Percentiles rank a stretch among this genome's conserved stretches.
These are phyloP conservation scores for Salix dunnii DNA, from an alignment of 345 rosid species.

Conservation along the genomic window DNA sequence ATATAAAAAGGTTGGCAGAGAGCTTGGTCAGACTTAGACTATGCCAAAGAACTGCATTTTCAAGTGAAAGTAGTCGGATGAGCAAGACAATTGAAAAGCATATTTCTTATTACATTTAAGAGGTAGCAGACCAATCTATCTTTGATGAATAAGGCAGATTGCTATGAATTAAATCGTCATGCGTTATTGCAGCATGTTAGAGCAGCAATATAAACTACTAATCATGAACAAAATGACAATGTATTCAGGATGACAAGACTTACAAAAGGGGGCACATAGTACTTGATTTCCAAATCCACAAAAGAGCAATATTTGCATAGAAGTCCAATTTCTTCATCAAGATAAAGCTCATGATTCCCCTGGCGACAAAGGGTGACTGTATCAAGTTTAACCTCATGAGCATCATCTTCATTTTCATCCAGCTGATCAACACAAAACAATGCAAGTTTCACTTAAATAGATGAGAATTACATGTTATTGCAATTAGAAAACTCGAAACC, in stretches of 20 bases:
- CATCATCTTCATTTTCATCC: slow-evolving; percentile 12
- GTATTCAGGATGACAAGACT: slow-evolving; percentile 9
- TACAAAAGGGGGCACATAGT: slow-evolving; percentile 46
- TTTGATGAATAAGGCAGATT: too few relatives aligned
- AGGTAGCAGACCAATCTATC: too few relatives aligned
- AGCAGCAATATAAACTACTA: background rate
- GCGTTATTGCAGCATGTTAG: background rate
- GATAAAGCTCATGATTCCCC: slow-evolving; percentile 41
- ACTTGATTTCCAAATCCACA: slow-evolving; percentile 39
- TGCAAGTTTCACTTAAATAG: background rate
- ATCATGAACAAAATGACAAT: background rate
- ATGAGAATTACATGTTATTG: background rate
- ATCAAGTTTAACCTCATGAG: slow-evolving; percentile 3
- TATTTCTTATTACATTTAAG: too few relatives aligned
- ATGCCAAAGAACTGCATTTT: too few relatives aligned
- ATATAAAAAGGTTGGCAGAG: too few relatives aligned
- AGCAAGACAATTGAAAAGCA: too few relatives aligned
- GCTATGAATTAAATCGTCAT: background rate
- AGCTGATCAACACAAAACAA: slow-evolving; percentile 12
- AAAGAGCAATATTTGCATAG: slow-evolving; percentile 40
- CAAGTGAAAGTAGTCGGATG: too few relatives aligned
- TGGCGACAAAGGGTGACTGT: slow-evolving; percentile 21
- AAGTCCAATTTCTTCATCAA: slow-evolving; percentile 55
- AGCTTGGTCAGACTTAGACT: too few relatives aligned
- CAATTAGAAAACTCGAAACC: background rate